These are phyloP conservation scores for Amphicarpaea edgeworthii DNA, from an alignment of 306 rosid genomes.

Conservation along the genomic window DNA sequence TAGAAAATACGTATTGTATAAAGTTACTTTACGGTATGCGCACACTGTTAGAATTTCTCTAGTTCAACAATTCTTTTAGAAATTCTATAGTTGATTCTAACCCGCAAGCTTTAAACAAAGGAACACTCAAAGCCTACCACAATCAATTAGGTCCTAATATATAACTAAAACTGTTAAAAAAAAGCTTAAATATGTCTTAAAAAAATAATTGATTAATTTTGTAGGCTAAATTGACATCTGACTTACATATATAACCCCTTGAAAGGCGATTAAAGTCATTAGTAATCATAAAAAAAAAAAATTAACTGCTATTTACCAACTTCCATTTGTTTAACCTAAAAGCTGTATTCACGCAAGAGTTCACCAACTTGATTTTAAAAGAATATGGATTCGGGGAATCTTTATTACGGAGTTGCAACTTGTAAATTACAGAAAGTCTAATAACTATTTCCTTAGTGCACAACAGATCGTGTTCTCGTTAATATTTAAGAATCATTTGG, in stretches of 20 bases:
- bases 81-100: not conserved
- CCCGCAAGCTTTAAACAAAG: not conserved
- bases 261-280: slow-evolving; percentile 18
- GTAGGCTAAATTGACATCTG: not conserved
- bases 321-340: slow-evolving; percentile 32
- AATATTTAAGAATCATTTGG: not conserved
- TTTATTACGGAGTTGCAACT: slow-evolving; percentile 41
- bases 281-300: not conserved
- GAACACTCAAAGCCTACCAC: not conserved
- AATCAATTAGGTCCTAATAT: not conserved
- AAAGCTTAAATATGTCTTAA: not conserved
- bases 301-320: slow-evolving; percentile 10
- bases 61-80: not conserved
- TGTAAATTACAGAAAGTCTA: slow-evolving; percentile 39
- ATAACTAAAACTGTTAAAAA: not conserved
- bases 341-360: slow-evolving; percentile 6
- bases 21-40: not conserved
- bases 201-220: not conserved
- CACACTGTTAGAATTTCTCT: not conserved
- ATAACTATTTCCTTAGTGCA: slow-evolving; percentile 5
- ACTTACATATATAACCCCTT: not conserved
- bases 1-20: too few relatives aligned
- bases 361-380: not conserved
- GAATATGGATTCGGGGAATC: slow-evolving; percentile 28
- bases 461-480: slow-evolving; percentile 6